Percentiles rank a stretch among this genome's conserved stretches.
Evolutionary conservation across 805 yeast genomes (phyloP).

Genomic region (Ogataea minuta): DNA sequence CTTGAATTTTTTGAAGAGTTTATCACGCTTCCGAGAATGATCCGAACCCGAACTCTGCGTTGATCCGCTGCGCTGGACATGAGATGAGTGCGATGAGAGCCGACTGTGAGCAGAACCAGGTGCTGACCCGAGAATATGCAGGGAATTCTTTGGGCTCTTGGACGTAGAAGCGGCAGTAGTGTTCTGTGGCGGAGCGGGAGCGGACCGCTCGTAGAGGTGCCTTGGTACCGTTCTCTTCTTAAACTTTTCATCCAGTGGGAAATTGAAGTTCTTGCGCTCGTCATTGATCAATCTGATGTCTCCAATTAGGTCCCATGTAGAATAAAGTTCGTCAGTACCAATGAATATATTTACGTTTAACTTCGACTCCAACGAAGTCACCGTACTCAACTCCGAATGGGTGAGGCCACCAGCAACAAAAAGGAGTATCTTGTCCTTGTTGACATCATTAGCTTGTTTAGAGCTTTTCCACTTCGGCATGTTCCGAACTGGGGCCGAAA

Average conservation of each 20-base stretch:
- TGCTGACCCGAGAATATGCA: constrained; percentile 5
- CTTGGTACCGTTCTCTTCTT: constrained; percentile 22
- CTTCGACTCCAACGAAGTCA: constrained; percentile 62
- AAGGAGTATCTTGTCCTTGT: constrained; percentile 68
- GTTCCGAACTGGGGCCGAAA: constrained; percentile 21
- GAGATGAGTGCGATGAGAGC: constrained; percentile 6
- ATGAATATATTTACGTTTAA: constrained; percentile 72
- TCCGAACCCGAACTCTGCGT: constrained; percentile 11
- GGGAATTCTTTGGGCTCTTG: neutral
- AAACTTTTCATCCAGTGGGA: constrained; percentile 25
- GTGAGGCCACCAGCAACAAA: constrained; percentile 91
- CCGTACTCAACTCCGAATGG: constrained; percentile 72
- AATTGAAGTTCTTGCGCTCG: constrained; percentile 22
- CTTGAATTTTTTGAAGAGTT: constrained; percentile 26
- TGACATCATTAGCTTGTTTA: constrained; percentile 21
- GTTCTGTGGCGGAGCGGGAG: constrained; percentile 3
- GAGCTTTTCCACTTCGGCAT: constrained; percentile 33
- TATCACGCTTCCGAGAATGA: constrained; percentile 20
- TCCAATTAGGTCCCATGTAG: constrained; percentile 36
- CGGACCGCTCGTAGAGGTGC: constrained; percentile 22
- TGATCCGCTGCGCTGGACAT: constrained; percentile 3
- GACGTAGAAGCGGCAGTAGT: neutral
- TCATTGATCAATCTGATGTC: constrained; percentile 32
- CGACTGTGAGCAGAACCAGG: constrained; percentile 9
- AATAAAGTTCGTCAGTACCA: constrained; percentile 75